Evolutionary conservation across 768 basidiomycete genomes (phyloP), one percentile per base, ranked within the genome.

Genomic region (Russula virescens): DNA sequence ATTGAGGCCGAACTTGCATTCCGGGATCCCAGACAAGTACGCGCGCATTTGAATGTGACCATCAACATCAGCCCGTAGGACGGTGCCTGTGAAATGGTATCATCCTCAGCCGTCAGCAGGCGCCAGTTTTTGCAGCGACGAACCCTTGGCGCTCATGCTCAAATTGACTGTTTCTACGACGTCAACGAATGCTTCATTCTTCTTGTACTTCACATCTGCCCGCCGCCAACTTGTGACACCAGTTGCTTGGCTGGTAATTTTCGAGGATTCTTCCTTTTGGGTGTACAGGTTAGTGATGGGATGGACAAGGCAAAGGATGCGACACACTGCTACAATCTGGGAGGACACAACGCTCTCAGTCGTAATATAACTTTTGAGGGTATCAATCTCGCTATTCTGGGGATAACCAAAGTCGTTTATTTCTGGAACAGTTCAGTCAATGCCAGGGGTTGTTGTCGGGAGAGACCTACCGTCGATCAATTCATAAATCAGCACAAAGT

Each of bases 141-240:
- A 63, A 89, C 94, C 95, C 78, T 96, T 98, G 2, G 94, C 90
- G 72, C 93, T 96, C 95, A 98, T 97, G 69, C 92, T 88, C 58
- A 98, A 73, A 71, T 99, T 98, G 64, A 99, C 91, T 2, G 83
- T 91, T 77, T 99, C 97, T 48, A 99, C 91, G 10, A 99, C 97
- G 71, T 99, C 97, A n/a, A 99, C 96, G 68, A 98, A 99, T 0
- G 97, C 97, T 71, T 99, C 97, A 68, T 99, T 99, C 82, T 98
- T 99, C 79, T 97, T 90, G 75, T 99, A 98, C 74, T 95, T 96
- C 70, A 98, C 95, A 71, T 98, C 97, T 18, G 85, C 88, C 61
- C 95, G 80, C 46, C 97, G 79, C 97, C 97, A 99, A 73, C 89
- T 96, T 35, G 91, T 98, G 31, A 91, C 88, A 0, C 97, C 97